Evolutionary conservation across 371 early-diverging fungal genomes (phyloP).

Genomic region (Zopfochytrium polystomum): DNA sequence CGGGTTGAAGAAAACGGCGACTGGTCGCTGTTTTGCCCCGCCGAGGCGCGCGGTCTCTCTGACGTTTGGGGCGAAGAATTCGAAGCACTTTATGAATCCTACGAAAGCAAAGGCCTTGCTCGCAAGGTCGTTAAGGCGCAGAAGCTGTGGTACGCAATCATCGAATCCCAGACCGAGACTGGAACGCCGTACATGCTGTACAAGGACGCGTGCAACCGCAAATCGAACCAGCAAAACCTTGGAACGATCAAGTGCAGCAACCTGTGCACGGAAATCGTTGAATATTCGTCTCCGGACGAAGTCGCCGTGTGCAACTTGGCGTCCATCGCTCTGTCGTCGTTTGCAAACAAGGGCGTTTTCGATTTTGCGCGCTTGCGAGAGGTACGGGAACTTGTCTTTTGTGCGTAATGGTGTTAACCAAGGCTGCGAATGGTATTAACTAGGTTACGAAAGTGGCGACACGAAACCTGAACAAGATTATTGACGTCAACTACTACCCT

Average conservation of each 20-base stretch:
- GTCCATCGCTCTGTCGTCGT: slow-evolving; percentile 94
- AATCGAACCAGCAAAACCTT: slow-evolving; percentile 94
- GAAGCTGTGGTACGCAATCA: slow-evolving; percentile 97
- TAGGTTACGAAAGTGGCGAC: slow-evolving; percentile 82
- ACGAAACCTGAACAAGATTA: slow-evolving; percentile 94
- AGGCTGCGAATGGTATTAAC: background rate
- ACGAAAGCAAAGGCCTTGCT: slow-evolving; percentile 85
- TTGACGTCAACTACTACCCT: slow-evolving; percentile 98
- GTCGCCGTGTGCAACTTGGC: slow-evolving; percentile 99
- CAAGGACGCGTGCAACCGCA: slow-evolving; percentile 98
- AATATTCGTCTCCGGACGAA: slow-evolving; percentile 95
- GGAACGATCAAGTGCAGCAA: slow-evolving; percentile 91
- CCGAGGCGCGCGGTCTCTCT: slow-evolving; percentile 89
- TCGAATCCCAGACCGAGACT: slow-evolving; percentile 98
- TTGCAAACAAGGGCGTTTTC: slow-evolving; percentile 60
- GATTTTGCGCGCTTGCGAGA: slow-evolving; percentile 73
- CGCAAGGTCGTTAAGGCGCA: slow-evolving; percentile 92
- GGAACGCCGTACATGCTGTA: slow-evolving; percentile 99
- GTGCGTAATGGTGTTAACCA: too few relatives aligned
- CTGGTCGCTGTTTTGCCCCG: slow-evolving; percentile 98
- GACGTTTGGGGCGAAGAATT: slow-evolving; percentile 97
- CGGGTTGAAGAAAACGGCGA: slow-evolving; percentile 92
- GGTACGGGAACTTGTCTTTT: slow-evolving; percentile 31
- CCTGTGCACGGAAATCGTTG: slow-evolving; percentile 88
- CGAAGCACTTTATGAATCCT: slow-evolving; percentile 81